Conservation (phyloP, 1,284 basidiomycete species). For the Volvariella volvacea region DNA sequence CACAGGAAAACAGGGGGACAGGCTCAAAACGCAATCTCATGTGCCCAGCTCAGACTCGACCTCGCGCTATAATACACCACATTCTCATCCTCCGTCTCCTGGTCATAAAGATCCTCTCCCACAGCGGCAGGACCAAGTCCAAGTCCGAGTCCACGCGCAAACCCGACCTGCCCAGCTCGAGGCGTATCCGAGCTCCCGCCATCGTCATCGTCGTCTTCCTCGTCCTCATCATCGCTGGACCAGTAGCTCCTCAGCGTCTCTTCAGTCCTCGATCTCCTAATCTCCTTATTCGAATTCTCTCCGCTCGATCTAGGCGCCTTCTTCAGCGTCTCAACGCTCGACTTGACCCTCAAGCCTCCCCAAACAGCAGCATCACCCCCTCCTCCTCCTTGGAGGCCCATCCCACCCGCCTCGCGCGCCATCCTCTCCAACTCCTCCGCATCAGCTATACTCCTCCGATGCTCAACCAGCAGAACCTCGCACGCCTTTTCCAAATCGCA, state of each 20-base stretch:
- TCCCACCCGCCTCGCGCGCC: background rate
- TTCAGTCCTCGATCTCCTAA: too few relatives aligned
- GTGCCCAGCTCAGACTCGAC: constrained; percentile 1
- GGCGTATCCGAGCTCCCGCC: background rate
- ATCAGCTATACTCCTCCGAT: background rate
- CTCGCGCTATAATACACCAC: constrained; percentile 1
- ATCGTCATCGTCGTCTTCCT: background rate
- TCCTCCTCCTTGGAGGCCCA: too few relatives aligned
- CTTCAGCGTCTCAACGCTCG: background rate
- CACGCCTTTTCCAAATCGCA: background rate
- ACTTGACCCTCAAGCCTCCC: too few relatives aligned
- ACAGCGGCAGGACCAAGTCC: too few relatives aligned
- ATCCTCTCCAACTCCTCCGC: background rate
- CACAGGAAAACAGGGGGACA: too few relatives aligned
- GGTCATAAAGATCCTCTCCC: background rate
- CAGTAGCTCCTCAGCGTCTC: background rate
- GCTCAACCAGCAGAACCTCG: background rate
- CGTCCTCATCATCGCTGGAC: background rate
- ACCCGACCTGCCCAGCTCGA: too few relatives aligned
- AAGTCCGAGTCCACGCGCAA: too few relatives aligned
- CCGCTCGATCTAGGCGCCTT: too few relatives aligned
- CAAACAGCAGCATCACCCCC: background rate
- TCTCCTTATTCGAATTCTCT: too few relatives aligned
- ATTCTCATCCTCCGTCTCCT: background rate
- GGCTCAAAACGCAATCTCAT: background rate